A percentile compares a stretch with the other conserved stretches of the same genome.
These are phyloP conservation scores for Diddensiella caesifluorescens DNA, from an alignment of 805 yeast genomes.

Conservation along the genomic window DNA sequence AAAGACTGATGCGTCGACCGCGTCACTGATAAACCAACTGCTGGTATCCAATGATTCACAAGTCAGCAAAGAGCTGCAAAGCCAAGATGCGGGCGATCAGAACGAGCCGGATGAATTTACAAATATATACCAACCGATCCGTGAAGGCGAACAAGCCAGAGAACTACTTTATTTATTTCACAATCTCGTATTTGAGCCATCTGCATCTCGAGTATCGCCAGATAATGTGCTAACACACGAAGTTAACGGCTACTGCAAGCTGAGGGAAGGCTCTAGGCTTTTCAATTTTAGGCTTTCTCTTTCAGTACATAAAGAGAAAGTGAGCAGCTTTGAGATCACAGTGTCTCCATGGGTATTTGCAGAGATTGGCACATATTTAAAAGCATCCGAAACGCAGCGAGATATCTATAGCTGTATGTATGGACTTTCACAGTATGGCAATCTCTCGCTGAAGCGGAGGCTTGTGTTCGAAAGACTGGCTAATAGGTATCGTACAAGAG, in stretches of 20 bases:
- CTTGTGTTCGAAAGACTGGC: conserved; percentile 15
- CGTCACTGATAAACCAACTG: too few relatives aligned
- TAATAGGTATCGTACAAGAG: background rate
- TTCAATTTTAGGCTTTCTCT: too few relatives aligned
- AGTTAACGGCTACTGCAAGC: conserved; percentile 12
- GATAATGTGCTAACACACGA: conserved; percentile 2
- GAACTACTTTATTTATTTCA: conserved; percentile 9
- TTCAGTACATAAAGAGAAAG: too few relatives aligned
- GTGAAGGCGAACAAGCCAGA: conserved; percentile 8
- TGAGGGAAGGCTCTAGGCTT: too few relatives aligned
- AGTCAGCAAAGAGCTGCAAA: too few relatives aligned
- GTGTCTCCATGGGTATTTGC: conserved; percentile 10
- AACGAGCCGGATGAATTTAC: conserved; percentile 5
- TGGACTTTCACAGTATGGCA: conserved; percentile 20
- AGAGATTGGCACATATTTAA: conserved; percentile 16
- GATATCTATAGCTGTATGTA: conserved; percentile 14
- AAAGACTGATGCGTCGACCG: too few relatives aligned
- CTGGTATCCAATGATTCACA: too few relatives aligned
- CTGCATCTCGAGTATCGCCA: conserved; percentile 1
- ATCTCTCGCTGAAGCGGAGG: conserved; percentile 10
- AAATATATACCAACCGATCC: conserved; percentile 12
- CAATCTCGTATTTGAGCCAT: conserved; percentile 5
- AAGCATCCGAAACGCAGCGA: background rate
- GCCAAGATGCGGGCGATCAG: too few relatives aligned
- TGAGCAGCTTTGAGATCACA: conserved; percentile 2